Evolutionary conservation across 805 yeast species (phyloP).

Genomic region (Saccharomycopsis javanensis): DNA sequence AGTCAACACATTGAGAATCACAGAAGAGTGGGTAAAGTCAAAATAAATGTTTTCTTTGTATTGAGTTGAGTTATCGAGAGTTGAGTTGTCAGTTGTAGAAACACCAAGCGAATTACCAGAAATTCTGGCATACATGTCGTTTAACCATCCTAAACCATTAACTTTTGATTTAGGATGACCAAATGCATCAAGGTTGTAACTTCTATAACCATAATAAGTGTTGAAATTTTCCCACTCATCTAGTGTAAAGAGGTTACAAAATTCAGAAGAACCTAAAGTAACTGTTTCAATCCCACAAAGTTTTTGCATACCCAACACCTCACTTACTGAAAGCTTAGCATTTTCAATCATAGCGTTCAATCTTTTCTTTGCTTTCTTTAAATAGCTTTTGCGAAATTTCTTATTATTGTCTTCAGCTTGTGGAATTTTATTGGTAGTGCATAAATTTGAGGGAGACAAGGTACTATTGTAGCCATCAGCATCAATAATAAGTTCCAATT

Average conservation of each 20-base stretch:
- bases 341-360: constrained; percentile 29
- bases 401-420: background rate
- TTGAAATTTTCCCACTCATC: constrained; percentile 55
- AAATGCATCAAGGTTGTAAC: constrained; percentile 53
- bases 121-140: constrained; percentile 32
- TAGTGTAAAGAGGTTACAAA: constrained; percentile 58
- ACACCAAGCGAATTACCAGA: constrained; percentile 39
- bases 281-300: constrained; percentile 72
- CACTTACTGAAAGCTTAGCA: constrained; percentile 23
- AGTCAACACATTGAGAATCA: constrained; percentile 47
- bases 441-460: constrained; percentile 8
- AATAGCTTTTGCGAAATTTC: constrained; percentile 1
- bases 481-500: constrained; percentile 18
- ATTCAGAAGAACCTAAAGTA: constrained; percentile 53
- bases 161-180: constrained; percentile 45
- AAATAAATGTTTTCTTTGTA: constrained; percentile 39
- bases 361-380: background rate
- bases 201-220: constrained; percentile 47
- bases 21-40: constrained; percentile 71
- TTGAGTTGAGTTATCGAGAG: constrained; percentile 32
- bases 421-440: constrained; percentile 3
- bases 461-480: constrained; percentile 18
- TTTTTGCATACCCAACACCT: constrained; percentile 42
- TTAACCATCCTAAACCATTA: constrained; percentile 50
- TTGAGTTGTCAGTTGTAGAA: constrained; percentile 27